Evolutionary conservation across 192 early-diverging fungal genomes (phyloP).

Genomic region (Linnemannia zychae): DNA sequence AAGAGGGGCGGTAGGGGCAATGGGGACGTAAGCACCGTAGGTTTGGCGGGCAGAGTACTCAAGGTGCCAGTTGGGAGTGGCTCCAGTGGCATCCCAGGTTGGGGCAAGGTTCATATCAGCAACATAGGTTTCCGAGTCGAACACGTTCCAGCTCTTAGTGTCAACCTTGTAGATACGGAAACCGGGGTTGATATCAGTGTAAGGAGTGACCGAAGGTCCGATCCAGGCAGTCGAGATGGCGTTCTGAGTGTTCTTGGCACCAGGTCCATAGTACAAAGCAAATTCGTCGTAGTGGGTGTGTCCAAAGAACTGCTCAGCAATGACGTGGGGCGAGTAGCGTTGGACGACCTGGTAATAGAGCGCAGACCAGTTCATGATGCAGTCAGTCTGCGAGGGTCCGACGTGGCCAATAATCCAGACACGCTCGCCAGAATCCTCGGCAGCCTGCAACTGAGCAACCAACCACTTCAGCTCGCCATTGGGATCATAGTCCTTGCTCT

Average conservation of each 20-base stretch:
- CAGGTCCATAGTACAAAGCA: conserved; percentile 62
- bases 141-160: conserved; percentile 64
- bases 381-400: conserved; percentile 61
- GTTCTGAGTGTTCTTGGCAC: conserved; percentile 44
- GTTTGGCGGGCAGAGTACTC: conserved; percentile 65
- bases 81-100: conserved; percentile 50
- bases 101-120: conserved; percentile 61
- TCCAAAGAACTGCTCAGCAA: conserved; percentile 71
- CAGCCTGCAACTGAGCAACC: conserved; percentile 60
- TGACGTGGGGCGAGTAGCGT: conserved; percentile 67
- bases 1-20: conserved; percentile 43
- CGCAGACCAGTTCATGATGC: conserved; percentile 65
- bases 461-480: conserved; percentile 67
- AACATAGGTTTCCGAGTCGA: conserved; percentile 67
- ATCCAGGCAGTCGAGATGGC: conserved; percentile 65
- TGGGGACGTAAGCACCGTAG: conserved; percentile 45
- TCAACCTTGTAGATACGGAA: conserved; percentile 72
- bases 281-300: conserved; percentile 69
- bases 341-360: conserved; percentile 69
- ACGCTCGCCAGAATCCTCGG: conserved; percentile 65
- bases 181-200: conserved; percentile 65
- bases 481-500: conserved; percentile 60
- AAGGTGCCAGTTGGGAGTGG: conserved; percentile 64
- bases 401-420: conserved; percentile 74
- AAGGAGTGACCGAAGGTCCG: conserved; percentile 68